Evolutionary conservation across 2,329 filamentous ascomycete species (phyloP).

Genomic region (Dothidotthia symphoricarpi): DNA sequence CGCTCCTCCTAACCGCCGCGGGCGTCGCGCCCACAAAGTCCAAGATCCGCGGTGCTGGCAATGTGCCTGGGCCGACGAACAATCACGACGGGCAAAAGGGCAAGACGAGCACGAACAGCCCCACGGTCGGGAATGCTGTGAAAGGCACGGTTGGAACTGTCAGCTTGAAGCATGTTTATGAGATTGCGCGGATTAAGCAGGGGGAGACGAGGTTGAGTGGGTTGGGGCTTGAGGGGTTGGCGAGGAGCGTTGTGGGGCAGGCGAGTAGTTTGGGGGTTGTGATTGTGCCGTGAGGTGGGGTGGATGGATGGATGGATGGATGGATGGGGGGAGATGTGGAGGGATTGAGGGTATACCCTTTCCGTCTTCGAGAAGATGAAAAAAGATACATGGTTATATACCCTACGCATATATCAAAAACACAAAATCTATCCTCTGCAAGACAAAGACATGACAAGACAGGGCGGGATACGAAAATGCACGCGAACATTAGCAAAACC

Average conservation of each 20-base stretch:
- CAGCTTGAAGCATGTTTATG: conserved; percentile 92
- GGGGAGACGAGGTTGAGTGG: conserved; percentile 52
- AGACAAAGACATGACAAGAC: no score
- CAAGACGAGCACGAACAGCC: conserved; percentile 31
- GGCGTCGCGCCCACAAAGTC: conserved; percentile 72
- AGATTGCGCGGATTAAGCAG: conserved; percentile 95
- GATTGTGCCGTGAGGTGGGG: conserved; percentile 45
- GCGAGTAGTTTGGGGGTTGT: conserved; percentile 52
- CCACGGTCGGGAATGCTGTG: conserved; percentile 58
- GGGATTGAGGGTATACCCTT: no score
- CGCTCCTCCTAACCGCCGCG: conserved; percentile 80
- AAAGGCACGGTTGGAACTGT: conserved; percentile 79
- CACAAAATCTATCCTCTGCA: no score
- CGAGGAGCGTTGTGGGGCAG: conserved; percentile 66
- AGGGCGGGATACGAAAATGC: no score
- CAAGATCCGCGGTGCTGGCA: conserved; percentile 68
- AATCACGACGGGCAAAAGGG: conserved; percentile 42
- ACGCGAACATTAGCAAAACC: no score
- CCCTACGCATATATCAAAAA: no score
- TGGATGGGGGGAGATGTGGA: no score
- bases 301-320: no score
- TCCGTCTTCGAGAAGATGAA: no score
- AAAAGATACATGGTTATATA: no score
- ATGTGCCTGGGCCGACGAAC: conserved; percentile 48
- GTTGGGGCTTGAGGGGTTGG: conserved; percentile 80